Percentiles rank a stretch among this genome's conserved stretches.
Evolutionary conservation across 306 rosid species (phyloP).

Genomic region (Leucaena leucocephala): DNA sequence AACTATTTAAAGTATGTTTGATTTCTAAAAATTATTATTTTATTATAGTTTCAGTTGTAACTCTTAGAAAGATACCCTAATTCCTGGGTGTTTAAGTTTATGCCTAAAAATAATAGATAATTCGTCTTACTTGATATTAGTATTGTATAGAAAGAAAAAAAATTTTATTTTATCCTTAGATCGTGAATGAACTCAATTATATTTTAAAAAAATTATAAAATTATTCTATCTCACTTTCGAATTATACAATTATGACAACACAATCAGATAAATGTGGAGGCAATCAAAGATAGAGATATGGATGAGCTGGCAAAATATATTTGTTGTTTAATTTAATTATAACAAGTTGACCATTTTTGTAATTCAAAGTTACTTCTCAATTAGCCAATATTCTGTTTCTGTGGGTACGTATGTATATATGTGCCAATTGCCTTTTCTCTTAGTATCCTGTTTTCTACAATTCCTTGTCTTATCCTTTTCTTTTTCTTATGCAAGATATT

Average conservation of each 20-base stretch:
- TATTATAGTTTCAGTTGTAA: too few relatives aligned
- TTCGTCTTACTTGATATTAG: too few relatives aligned
- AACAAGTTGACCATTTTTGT: neutral
- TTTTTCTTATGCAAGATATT: neutral
- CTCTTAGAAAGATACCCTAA: too few relatives aligned
- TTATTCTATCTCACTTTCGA: too few relatives aligned
- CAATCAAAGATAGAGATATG: neutral
- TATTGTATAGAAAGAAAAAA: too few relatives aligned
- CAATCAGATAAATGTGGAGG: neutral
- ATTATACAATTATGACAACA: constrained; percentile 15
- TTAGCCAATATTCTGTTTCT: neutral
- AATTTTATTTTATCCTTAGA: too few relatives aligned
- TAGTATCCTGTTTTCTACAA: neutral
- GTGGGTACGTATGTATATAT: neutral
- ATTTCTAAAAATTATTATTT: too few relatives aligned
- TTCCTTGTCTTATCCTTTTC: neutral
- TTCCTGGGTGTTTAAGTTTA: too few relatives aligned
- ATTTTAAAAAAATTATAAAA: too few relatives aligned
- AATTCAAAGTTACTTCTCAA: neutral
- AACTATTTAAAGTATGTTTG: too few relatives aligned
- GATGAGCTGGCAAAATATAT: constrained; percentile 5
- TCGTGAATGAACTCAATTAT: too few relatives aligned
- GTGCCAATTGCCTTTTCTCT: neutral
- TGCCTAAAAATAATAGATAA: too few relatives aligned
- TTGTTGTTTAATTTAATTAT: neutral